Percentiles rank a stretch among this genome's conserved stretches.
Evolutionary conservation across 2,329 filamentous ascomycete species (phyloP).

Genomic region (Paecilomyces variotii): DNA sequence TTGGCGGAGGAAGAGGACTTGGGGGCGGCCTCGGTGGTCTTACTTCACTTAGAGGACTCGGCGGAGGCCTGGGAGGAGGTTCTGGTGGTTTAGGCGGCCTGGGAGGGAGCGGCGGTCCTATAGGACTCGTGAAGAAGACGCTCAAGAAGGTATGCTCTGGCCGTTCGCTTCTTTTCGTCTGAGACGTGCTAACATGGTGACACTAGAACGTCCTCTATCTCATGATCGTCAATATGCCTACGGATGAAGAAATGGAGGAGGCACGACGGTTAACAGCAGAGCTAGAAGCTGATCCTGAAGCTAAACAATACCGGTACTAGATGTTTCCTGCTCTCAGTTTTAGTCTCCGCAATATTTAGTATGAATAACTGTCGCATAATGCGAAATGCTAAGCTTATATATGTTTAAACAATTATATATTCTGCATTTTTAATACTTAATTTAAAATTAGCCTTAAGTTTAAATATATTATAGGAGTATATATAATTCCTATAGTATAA

Average conservation of each 20-base stretch:
- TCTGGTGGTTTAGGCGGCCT: not conserved
- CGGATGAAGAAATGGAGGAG: constrained; percentile 32
- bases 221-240: constrained; percentile 45
- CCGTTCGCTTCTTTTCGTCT: not conserved
- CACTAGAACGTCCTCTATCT: constrained; percentile 43
- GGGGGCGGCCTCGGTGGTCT: not conserved
- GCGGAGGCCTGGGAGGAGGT: not conserved
- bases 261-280: not conserved
- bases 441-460: too few relatives aligned
- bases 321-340: too few relatives aligned
- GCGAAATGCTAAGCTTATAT: too few relatives aligned
- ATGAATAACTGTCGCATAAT: too few relatives aligned
- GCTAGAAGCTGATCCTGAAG: too few relatives aligned
- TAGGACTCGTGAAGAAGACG: constrained; percentile 15
- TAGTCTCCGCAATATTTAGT: too few relatives aligned
- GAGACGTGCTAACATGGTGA: not conserved
- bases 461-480: too few relatives aligned
- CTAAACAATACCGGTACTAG: too few relatives aligned
- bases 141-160: constrained; percentile 19
- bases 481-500: too few relatives aligned
- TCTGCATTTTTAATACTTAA: too few relatives aligned
- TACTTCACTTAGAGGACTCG: constrained; percentile 2
- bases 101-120: not conserved
- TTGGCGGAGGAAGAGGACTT: not conserved
- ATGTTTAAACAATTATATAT: too few relatives aligned